Percentiles rank a stretch among this genome's conserved stretches.
phyloP scores from a whole-genome alignment of 2,329 filamentous ascomycete genomes.

The Fusarium multiceps region DNA sequence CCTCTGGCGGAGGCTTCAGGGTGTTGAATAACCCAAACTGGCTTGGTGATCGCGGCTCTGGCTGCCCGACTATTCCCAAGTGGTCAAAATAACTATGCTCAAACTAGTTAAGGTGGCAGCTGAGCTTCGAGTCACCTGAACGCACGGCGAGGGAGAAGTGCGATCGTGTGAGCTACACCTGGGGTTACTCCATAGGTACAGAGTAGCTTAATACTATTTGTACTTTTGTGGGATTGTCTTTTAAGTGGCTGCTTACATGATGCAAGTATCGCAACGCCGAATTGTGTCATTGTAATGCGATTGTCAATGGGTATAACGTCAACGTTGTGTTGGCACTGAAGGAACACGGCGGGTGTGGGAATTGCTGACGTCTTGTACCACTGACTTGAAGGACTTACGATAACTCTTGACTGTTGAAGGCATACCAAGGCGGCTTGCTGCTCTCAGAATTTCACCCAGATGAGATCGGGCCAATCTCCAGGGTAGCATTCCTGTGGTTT shows the following conservation, averaged over 20 bases:
- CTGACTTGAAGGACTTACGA: not conserved
- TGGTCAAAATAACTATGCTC: slow-evolving; percentile 17
- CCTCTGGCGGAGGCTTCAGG: slow-evolving; percentile 10
- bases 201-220: not conserved
- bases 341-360: not conserved
- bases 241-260: slow-evolving; percentile 23
- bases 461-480: slow-evolving; percentile 8
- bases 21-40: slow-evolving; percentile 26
- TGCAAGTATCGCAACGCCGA: slow-evolving; percentile 21
- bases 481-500: slow-evolving; percentile 8
- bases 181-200: slow-evolving; percentile 12
- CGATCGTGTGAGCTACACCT: slow-evolving; percentile 34
- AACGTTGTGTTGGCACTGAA: slow-evolving; percentile 5
- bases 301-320: slow-evolving; percentile 16
- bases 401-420: not conserved
- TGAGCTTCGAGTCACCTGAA: slow-evolving; percentile 37
- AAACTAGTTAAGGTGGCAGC: slow-evolving; percentile 29
- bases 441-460: slow-evolving; percentile 1
- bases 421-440: not conserved
- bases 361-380: not conserved
- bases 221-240: slow-evolving; percentile 3
- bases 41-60: slow-evolving; percentile 32
- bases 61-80: slow-evolving; percentile 28
- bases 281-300: slow-evolving; percentile 21
- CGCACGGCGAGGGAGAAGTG: slow-evolving; percentile 16